These are phyloP conservation scores for Aspergillus caelatus DNA, from an alignment of 2,329 filamentous ascomycete genomes.

Conservation along the genomic window DNA sequence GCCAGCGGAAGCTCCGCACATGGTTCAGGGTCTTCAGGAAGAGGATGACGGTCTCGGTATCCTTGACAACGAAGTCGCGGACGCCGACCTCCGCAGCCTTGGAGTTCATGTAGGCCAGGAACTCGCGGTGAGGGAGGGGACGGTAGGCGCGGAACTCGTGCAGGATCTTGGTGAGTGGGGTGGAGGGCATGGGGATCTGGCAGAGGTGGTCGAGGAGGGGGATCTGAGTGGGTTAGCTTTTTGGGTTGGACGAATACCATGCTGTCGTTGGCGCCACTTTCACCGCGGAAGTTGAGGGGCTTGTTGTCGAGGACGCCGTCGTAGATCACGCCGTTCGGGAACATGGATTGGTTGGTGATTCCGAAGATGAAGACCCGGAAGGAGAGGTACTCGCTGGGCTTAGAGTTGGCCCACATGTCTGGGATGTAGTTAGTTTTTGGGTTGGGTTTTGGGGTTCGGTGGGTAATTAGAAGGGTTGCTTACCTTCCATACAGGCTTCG, in stretches of 20 bases:
- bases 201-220: slow-evolving; percentile 87
- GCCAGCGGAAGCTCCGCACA: slow-evolving; percentile 53
- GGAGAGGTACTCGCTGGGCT: slow-evolving; percentile 78
- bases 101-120: slow-evolving; percentile 71
- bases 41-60: slow-evolving; percentile 45
- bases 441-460: not conserved
- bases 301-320: slow-evolving; percentile 74
- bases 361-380: slow-evolving; percentile 98
- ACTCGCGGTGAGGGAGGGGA: slow-evolving; percentile 84
- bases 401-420: slow-evolving; percentile 89
- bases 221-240: slow-evolving; percentile 50
- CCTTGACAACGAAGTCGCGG: slow-evolving; percentile 39
- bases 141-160: slow-evolving; percentile 87
- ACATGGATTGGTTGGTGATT: slow-evolving; percentile 92
- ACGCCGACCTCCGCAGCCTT: slow-evolving; percentile 53
- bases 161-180: slow-evolving; percentile 85
- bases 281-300: slow-evolving; percentile 82
- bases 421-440: not conserved
- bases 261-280: slow-evolving; percentile 91
- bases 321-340: slow-evolving; percentile 87
- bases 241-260: slow-evolving; percentile 58
- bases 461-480: slow-evolving; percentile 24
- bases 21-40: slow-evolving; percentile 51
- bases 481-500: slow-evolving; percentile 77
- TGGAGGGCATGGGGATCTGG: slow-evolving; percentile 83